Evolutionary conservation across 2,329 filamentous ascomycete species (phyloP), one percentile per base, ranked within the genome.

Genomic region (Calonectria leucothoes): DNA sequence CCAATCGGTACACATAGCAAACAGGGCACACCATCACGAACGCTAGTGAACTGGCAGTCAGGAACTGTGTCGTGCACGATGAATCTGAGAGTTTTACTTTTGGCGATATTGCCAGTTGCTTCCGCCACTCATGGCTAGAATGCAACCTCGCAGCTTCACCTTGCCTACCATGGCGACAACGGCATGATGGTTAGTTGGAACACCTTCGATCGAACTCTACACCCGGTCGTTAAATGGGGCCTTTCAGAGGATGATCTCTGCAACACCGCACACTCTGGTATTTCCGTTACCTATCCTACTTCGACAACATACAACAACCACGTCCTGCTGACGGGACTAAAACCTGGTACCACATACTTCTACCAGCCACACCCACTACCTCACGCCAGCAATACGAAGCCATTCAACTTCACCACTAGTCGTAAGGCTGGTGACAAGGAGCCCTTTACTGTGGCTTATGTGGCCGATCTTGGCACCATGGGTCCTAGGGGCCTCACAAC

Each of bases 121-220:
- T 35, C 20, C 8, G 55, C 55, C 15, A 15, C 33, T 27, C 29
- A 35, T 17, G 20, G 31, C 20, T 37, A 11, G 31, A 59, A 59
- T 10, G 55, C 55, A 23, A 59, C 55, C 6, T 59, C 55, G n/a
- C 55, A 59, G 31, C 17, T 59, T 35, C 55, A 37, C 23, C 55
- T 59, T 35, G 55, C 55, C 20, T 59, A 59, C 23, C 55, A 59
- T n/a, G 25, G n/a, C 31, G 55, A 59, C 23, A 66, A 37, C 35
- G 63, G 63, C 33, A 81, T 82, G 79, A 71, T 76, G 25, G 78
- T 81, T 25, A 79, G 79, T 73, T 84, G 82, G 83, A 84, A 84
- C 70, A 85, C 82, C 5, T 79, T 81, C 55, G 64, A 77, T n/a
- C 72, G 81, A 31, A 63, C 83, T 35, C 31, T 64, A 7, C 65